A percentile compares a stretch with the other conserved stretches of the same genome.
Conservation (phyloP, 2,329 filamentous ascomycete genomes). For the Anthostomella pinea region DNA sequence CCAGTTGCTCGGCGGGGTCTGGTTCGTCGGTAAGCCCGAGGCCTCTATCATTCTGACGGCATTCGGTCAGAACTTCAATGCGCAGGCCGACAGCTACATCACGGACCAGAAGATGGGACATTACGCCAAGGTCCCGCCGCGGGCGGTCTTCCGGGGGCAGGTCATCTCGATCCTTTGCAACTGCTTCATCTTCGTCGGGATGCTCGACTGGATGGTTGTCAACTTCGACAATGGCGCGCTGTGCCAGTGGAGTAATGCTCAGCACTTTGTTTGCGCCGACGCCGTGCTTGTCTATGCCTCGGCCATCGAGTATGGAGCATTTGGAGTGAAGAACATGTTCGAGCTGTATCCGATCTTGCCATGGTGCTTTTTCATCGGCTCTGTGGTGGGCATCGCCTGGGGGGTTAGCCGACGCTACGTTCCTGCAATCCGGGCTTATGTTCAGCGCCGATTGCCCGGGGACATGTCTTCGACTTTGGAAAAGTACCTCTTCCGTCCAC, state of each 20-base stretch:
- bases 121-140: conserved; percentile 41
- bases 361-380: conserved; percentile 44
- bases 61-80: conserved; percentile 40
- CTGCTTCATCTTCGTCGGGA: conserved; percentile 37
- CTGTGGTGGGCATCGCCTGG: conserved; percentile 36
- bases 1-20: conserved; percentile 41
- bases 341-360: conserved; percentile 42
- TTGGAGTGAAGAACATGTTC: conserved; percentile 39
- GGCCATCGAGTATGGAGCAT: conserved; percentile 36
- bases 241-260: conserved; percentile 29
- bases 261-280: conserved; percentile 31
- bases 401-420: conserved; percentile 34
- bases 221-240: too few relatives aligned
- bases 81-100: conserved; percentile 40
- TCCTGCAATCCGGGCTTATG: conserved; percentile 31
- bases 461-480: conserved; percentile 34
- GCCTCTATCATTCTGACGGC: conserved; percentile 39
- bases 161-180: conserved; percentile 44
- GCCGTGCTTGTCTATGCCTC: conserved; percentile 31
- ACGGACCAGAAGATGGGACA: conserved; percentile 41
- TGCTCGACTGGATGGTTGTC: conserved; percentile 41
- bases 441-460: conserved; percentile 30
- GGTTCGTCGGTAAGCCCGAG: conserved; percentile 35
- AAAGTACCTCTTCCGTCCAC: conserved; percentile 35
- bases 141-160: conserved; percentile 40